phyloP scores from a whole-genome alignment of 1,139 yeast genomes.

The Sugiyamaella xylanicola region DNA sequence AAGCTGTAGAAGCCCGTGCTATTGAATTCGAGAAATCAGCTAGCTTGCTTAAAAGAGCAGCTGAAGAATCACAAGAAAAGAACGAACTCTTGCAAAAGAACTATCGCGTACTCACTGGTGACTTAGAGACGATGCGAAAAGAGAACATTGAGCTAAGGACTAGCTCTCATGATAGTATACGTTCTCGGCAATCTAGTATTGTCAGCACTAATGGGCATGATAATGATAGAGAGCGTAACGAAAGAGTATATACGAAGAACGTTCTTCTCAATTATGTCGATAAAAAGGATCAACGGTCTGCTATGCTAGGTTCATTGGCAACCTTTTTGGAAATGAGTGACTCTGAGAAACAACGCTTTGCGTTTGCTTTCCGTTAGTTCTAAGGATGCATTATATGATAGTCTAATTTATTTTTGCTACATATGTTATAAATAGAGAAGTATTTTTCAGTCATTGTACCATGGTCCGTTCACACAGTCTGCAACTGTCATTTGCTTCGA shows the following conservation, averaged over 20 bases:
- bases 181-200: slow-evolving; percentile 18
- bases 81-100: slow-evolving; percentile 53
- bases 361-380: slow-evolving; percentile 52
- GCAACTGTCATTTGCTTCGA: slow-evolving; percentile 74
- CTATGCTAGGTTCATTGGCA: slow-evolving; percentile 80
- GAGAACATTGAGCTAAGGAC: slow-evolving; percentile 30
- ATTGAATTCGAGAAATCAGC: slow-evolving; percentile 39
- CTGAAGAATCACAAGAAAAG: slow-evolving; percentile 42
- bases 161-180: background rate
- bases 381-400: slow-evolving; percentile 12
- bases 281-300: slow-evolving; percentile 86
- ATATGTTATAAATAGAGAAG: background rate
- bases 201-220: slow-evolving; percentile 7
- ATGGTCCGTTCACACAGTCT: slow-evolving; percentile 69
- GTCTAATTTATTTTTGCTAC: background rate
- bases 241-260: slow-evolving; percentile 79
- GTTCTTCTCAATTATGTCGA: slow-evolving; percentile 87
- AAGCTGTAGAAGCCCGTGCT: slow-evolving; percentile 37
- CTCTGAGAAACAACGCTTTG: slow-evolving; percentile 70
- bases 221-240: slow-evolving; percentile 6
- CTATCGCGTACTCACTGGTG: slow-evolving; percentile 68
- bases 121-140: slow-evolving; percentile 41
- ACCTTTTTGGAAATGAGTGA: slow-evolving; percentile 67
- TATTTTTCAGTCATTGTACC: slow-evolving; percentile 36
- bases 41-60: slow-evolving; percentile 38